A percentile compares a stretch with the other conserved stretches of the same genome.
Evolutionary conservation across 2,329 filamentous ascomycete species (phyloP).

Genomic region (Pseudogymnoascus sp.): DNA sequence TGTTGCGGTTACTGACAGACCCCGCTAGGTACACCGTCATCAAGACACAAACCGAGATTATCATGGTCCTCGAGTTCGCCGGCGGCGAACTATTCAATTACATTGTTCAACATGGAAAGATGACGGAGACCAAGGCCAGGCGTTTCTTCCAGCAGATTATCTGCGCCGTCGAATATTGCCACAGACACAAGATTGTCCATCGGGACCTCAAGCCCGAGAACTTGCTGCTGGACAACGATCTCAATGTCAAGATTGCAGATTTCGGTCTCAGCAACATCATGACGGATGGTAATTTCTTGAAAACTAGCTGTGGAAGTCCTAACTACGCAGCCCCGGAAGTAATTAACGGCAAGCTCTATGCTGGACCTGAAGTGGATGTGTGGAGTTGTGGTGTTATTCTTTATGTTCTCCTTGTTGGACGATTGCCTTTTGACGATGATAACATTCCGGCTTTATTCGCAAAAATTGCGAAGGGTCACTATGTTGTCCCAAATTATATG

Average conservation of each 20-base stretch:
- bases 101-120: conserved; percentile 87
- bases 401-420: conserved; percentile 72
- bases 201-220: conserved; percentile 97
- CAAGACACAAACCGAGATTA: conserved; percentile 87
- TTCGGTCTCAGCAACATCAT: conserved; percentile 99
- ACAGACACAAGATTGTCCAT: conserved; percentile 97
- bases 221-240: conserved; percentile 82
- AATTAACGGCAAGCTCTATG: conserved; percentile 95
- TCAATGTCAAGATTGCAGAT: conserved; percentile 98
- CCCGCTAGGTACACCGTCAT: conserved; percentile 79
- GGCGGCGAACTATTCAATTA: conserved; percentile 97
- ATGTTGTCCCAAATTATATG: conserved; percentile 87
- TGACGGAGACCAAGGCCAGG: conserved; percentile 85
- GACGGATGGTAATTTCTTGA: conserved; percentile 98
- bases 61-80: conserved; percentile 98
- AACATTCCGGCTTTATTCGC: conserved; percentile 96
- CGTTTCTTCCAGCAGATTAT: conserved; percentile 99
- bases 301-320: conserved; percentile 95
- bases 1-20: neutral
- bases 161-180: conserved; percentile 97
- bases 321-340: conserved; percentile 98
- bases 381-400: conserved; percentile 95
- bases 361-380: conserved; percentile 94
- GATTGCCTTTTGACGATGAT: conserved; percentile 94
- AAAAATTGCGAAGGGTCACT: conserved; percentile 92